Conservation (phyloP, 2,329 filamentous ascomycete genomes). For the Cladosporium austrohemisphaericum region DNA sequence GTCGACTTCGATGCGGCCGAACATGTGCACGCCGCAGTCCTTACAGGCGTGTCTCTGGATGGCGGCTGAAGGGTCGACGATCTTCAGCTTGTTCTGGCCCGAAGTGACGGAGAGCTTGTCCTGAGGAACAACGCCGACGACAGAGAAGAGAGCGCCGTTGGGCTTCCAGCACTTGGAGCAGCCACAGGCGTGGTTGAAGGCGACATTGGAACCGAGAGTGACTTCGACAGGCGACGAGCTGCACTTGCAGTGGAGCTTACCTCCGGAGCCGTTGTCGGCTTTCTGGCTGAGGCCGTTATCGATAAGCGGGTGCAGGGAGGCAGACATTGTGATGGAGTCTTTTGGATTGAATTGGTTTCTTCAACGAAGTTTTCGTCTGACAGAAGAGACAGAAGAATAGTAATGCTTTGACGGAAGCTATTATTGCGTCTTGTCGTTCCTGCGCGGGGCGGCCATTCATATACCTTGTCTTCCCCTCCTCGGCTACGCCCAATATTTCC, state of each 20-base stretch:
- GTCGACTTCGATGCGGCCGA: constrained; percentile 60
- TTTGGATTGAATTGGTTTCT: too few relatives aligned
- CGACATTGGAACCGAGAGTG: constrained; percentile 55
- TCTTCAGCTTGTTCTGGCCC: constrained; percentile 54
- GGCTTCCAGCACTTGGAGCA: constrained; percentile 74
- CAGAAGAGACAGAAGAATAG: not conserved
- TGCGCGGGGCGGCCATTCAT: not conserved
- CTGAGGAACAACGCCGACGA: constrained; percentile 59
- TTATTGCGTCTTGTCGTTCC: too few relatives aligned
- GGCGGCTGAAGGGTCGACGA: constrained; percentile 54
- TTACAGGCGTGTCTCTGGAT: constrained; percentile 61
- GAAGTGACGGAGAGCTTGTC: constrained; percentile 55
- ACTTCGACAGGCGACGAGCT: constrained; percentile 54
- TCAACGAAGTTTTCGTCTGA: not conserved
- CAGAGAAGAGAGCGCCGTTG: constrained; percentile 57
- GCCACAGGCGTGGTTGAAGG: constrained; percentile 68
- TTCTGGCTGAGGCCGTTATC: constrained; percentile 61
- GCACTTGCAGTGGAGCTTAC: constrained; percentile 62
- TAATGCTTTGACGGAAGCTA: not conserved
- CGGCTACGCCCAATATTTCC: too few relatives aligned
- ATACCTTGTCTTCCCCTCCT: not conserved
- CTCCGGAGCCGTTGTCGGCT: constrained; percentile 53
- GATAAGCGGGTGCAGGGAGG: constrained; percentile 58
- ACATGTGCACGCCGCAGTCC: constrained; percentile 60
- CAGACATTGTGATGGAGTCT: not conserved